phyloP scores from a whole-genome alignment of 2,329 filamentous ascomycete species.

The Neofusicoccum cordaticola region DNA sequence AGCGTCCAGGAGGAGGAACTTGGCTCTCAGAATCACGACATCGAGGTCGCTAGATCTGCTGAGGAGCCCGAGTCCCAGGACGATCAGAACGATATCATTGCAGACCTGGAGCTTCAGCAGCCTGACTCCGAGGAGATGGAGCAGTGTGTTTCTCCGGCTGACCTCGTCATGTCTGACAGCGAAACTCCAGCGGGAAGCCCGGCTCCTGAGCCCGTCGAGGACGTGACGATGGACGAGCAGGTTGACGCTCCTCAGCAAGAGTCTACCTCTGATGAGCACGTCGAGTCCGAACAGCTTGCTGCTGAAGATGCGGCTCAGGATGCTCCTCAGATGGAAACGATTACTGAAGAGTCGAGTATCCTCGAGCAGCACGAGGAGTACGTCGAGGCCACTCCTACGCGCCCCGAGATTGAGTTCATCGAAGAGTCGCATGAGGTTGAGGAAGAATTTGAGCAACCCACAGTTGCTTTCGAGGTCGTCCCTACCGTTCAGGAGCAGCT shows the following conservation, averaged over 20 bases:
- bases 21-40: background rate
- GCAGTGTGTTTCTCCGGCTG: background rate
- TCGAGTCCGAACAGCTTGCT: background rate
- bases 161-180: constrained; percentile 1
- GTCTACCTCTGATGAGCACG: background rate
- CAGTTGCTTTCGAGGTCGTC: background rate
- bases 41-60: background rate
- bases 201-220: background rate
- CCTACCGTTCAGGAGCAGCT: background rate
- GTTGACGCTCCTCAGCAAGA: background rate
- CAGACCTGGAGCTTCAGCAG: background rate
- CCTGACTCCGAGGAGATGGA: background rate
- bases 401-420: constrained; percentile 7
- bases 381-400: background rate
- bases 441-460: background rate
- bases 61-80: background rate
- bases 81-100: background rate
- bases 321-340: background rate
- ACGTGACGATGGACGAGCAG: background rate
- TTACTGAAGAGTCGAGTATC: background rate
- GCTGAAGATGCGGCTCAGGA: background rate
- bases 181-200: background rate
- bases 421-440: background rate
- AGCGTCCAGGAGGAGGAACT: background rate
- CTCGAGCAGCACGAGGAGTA: background rate